Evolutionary conservation across 1,284 basidiomycete genomes (phyloP), one percentile per base, ranked within the genome.

Genomic region (Mycosarcoma mackinlayi): DNA sequence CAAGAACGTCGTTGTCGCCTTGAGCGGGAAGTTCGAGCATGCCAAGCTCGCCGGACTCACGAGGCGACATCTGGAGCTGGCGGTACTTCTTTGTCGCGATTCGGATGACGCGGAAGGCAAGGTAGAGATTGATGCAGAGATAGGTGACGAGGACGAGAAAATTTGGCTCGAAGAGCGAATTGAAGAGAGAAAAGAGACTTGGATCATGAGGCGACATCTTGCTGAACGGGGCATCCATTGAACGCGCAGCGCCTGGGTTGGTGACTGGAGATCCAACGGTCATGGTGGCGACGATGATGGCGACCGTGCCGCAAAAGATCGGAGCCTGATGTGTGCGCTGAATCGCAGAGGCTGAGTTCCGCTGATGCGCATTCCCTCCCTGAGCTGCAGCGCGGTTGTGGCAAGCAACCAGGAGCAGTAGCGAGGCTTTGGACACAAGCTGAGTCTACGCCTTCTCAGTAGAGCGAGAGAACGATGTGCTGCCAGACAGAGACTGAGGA

Each of bases 61-160:
- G 31, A 18, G 56, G 56, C 1, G 35, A 34, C 31, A 59, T 28
- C n/a, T 28, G 44, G 39, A 66, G 52, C 21, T 66, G 56, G 11
- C 63, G 54, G n/a, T 71, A 52, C 13, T 33, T 8, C 24, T 30
- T 48, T 4, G 64, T 72, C 3, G 69, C 63, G 25, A 72, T 47
- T 3, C 52, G 25, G 13, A 69, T 31, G 35, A 59, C 58, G 10
- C 50, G 44, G 24, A 19, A 48, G 7, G 57, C 58, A 33, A 70
- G 59, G 19, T 50, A 50, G 39, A 64, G 27, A 28, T 66, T 74
- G 53, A 70, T 41, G 44, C 30, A 34, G 41, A 74, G 60, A 33
- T 76, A 76, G n/a, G 34, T 16, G 31, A 67, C 33, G 34, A 76
- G 61, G 44, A 76, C 71, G 59, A 66, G 45, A 9, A 73, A 48